These are phyloP conservation scores for Zasmidium cellare DNA, from an alignment of 2,329 filamentous ascomycete species.

Conservation along the genomic window DNA sequence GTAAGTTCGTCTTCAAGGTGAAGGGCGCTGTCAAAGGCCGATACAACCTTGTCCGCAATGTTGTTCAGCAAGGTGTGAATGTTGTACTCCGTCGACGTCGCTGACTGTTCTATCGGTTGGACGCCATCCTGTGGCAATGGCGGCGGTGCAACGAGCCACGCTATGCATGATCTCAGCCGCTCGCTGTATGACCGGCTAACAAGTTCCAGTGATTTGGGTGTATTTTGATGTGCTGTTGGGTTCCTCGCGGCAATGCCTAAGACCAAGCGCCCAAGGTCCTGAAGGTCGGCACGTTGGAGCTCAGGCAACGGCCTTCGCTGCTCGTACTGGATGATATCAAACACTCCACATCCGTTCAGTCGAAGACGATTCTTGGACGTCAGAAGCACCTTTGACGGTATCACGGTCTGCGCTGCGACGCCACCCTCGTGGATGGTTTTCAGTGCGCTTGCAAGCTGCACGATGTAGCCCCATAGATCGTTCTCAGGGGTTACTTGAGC, in stretches of 20 bases:
- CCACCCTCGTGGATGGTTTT: slow-evolving; percentile 80
- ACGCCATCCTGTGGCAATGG: slow-evolving; percentile 7
- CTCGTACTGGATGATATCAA: slow-evolving; percentile 87
- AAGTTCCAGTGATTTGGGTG: slow-evolving; percentile 71
- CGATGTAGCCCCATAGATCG: slow-evolving; percentile 85
- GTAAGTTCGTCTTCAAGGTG: slow-evolving; percentile 75
- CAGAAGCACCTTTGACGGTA: slow-evolving; percentile 83
- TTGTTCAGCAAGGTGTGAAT: slow-evolving; percentile 78
- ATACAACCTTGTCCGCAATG: slow-evolving; percentile 75
- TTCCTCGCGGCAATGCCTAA: slow-evolving; percentile 70
- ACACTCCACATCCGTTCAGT: slow-evolving; percentile 81
- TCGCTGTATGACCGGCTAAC: slow-evolving; percentile 74
- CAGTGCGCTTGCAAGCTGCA: slow-evolving; percentile 85
- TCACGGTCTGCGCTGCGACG: slow-evolving; percentile 81
- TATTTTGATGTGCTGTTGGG: slow-evolving; percentile 54
- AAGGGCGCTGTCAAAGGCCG: slow-evolving; percentile 74
- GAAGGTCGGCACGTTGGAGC: slow-evolving; percentile 83
- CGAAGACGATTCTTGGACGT: slow-evolving; percentile 89
- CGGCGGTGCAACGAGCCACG: slow-evolving; percentile 75
- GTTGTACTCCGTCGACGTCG: slow-evolving; percentile 55
- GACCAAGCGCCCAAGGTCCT: slow-evolving; percentile 80
- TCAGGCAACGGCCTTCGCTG: slow-evolving; percentile 67
- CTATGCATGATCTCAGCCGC: slow-evolving; percentile 74
- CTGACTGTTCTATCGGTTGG: background rate
- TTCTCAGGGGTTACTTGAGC: slow-evolving; percentile 56